Conservation (phyloP, 345 rosid genomes). For the Salix purpurea region DNA sequence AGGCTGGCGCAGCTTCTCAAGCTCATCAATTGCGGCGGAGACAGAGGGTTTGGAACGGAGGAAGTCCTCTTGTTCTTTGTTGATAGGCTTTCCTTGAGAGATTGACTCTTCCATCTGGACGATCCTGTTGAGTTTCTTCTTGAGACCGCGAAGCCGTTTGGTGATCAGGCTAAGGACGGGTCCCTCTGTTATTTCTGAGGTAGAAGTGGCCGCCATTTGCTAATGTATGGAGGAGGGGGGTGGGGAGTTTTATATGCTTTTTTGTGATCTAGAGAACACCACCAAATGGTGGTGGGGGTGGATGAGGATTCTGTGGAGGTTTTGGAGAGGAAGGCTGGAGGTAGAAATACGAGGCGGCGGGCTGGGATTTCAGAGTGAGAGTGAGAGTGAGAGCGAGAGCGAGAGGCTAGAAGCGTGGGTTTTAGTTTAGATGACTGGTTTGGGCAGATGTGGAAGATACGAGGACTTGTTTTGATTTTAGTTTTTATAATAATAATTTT, state of each 20-base stretch:
- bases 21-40: conserved; percentile 65
- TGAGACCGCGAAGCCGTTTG: conserved; percentile 91
- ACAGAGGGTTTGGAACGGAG: conserved; percentile 77
- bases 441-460: not conserved
- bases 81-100: conserved; percentile 71
- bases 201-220: conserved; percentile 29
- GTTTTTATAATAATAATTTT: too few species aligned
- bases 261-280: not conserved
- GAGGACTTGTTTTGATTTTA: not conserved
- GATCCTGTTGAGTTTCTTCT: conserved; percentile 80
- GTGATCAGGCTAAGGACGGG: conserved; percentile 75
- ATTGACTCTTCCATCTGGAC: conserved; percentile 73
- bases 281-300: not conserved
- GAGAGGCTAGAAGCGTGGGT: not conserved
- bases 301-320: not conserved
- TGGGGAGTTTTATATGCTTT: not conserved
- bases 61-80: conserved; percentile 83
- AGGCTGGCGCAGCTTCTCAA: conserved; percentile 76
- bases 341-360: conserved; percentile 5
- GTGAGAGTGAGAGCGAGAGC: not conserved
- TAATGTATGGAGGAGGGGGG: not conserved
- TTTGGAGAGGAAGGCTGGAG: not conserved
- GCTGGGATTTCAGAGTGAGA: not conserved
- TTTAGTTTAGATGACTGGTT: not conserved
- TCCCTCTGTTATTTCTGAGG: conserved; percentile 52